phyloP scores from a whole-genome alignment of 495 filamentous ascomycete species.

The Xylaria palmicola region DNA sequence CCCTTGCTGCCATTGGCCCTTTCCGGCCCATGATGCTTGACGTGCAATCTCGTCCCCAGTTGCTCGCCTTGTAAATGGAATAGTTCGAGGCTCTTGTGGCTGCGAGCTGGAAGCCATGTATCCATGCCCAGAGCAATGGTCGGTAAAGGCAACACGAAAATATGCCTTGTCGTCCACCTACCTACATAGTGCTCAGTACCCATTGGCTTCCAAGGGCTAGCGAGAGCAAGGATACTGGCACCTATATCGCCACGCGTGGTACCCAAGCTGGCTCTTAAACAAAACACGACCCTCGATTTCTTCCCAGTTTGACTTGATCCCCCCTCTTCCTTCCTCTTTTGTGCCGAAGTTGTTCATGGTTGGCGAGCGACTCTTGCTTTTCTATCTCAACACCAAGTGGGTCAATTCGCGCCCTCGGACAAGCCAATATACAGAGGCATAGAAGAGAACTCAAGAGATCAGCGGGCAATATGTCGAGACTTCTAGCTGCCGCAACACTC shows the following conservation, averaged over 20 bases:
- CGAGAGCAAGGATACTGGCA: not conserved
- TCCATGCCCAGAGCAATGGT: not conserved
- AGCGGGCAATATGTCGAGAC: slow-evolving; percentile 23
- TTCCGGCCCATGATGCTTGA: slow-evolving; percentile 18
- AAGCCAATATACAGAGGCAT: not conserved
- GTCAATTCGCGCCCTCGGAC: not conserved
- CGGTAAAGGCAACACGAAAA: not conserved
- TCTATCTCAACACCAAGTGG: slow-evolving; percentile 8
- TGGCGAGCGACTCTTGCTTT: not conserved
- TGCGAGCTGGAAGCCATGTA: slow-evolving; percentile 18
- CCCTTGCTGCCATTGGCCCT: slow-evolving; percentile 19
- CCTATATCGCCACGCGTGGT: not conserved
- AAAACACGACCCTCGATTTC: not conserved
- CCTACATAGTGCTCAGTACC: too few species aligned
- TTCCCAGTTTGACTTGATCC: not conserved
- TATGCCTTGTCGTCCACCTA: slow-evolving; percentile 6
- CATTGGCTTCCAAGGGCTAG: not conserved
- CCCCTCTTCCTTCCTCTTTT: slow-evolving; percentile 1
- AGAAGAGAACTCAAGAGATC: not conserved
- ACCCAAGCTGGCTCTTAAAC: not conserved
- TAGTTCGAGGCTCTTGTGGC: slow-evolving; percentile 25
- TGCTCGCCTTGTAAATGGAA: slow-evolving; percentile 10
- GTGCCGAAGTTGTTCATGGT: not conserved
- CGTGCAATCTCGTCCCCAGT: slow-evolving; percentile 27
- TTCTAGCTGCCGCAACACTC: slow-evolving; percentile 32